Evolutionary conservation across 768 basidiomycete genomes (phyloP).

Genomic region (Panus rudis): DNA sequence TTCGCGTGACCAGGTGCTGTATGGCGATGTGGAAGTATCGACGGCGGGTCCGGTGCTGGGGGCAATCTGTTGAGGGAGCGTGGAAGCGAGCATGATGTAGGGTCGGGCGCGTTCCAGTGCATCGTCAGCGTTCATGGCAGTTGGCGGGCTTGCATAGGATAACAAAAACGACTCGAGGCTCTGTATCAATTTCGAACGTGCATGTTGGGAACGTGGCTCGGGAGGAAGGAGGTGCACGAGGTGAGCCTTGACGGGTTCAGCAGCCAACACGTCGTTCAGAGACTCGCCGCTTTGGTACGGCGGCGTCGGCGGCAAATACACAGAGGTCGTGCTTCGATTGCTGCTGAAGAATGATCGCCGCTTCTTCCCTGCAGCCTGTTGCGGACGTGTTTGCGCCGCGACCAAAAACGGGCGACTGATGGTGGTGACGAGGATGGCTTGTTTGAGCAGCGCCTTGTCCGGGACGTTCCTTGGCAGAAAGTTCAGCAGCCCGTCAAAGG

Average conservation of each 20-base stretch:
- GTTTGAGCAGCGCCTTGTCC: conserved; percentile 30
- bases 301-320: conserved; percentile 16
- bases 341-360: background rate
- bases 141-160: conserved; percentile 24
- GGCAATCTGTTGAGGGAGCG: conserved; percentile 18
- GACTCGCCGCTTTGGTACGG: conserved; percentile 15
- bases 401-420: conserved; percentile 30
- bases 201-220: conserved; percentile 8
- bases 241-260: conserved; percentile 16
- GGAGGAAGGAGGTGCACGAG: conserved; percentile 27
- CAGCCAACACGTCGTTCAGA: conserved; percentile 3
- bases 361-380: background rate
- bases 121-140: conserved; percentile 6
- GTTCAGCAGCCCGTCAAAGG: conserved; percentile 33
- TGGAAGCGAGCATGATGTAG: conserved; percentile 22
- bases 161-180: conserved; percentile 32
- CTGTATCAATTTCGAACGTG: conserved; percentile 25
- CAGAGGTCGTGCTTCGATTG: conserved; percentile 11
- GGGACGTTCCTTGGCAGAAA: conserved; percentile 25
- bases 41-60: conserved; percentile 4
- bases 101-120: conserved; percentile 19
- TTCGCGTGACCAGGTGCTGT: conserved; percentile 11
- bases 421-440: conserved; percentile 34
- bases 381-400: conserved; percentile 4
- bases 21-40: conserved; percentile 4